Base-by-base conservation (phyloP, 306 rosid genomes). In the Acacia melanoxylon region DNA sequence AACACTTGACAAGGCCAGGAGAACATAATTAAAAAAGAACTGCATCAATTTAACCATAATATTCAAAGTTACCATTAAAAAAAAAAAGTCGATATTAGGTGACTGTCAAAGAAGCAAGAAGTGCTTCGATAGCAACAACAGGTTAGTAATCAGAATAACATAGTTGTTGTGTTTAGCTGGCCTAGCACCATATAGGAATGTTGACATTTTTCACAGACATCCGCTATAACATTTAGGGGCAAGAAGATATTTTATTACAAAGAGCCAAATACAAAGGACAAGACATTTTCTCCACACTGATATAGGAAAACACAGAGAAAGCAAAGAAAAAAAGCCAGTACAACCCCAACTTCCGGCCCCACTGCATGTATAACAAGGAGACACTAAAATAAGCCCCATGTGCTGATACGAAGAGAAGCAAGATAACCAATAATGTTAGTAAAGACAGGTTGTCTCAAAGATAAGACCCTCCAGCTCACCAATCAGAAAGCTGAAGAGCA, bases 1-100 rank as follows among this genome's bases (percentile, higher is more conserved):
- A 17, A 79, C 66, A 22, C 16, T 59, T 51, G 58, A 62, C 73
- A 66, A 65, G 40, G 25, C 76, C 40, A 79, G 17, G 68, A 74
- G 52, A 56, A 24, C 58, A 74, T 51, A 16, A 27, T 35, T 2
- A 59, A 9, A n/a, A 56, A 22, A 73, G 6, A 5, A 25, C 45
- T 35, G 42, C 76, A 65, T 52, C 25, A 71, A 41, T 67, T 49
- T 61, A 54, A 51, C 25, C 54, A 25, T 56, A 79, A 75, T 59
- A 37, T 58, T 27, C 68, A 3, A 68, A 19, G 44, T 35, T 27
- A 59, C 46, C 65, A 74, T n/a, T n/a, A n/a, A 5, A 24, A 67
- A 24, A 59, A 1, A 49, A 35, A 31, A 25, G 31, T 20, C 20
- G 17, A 62, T 16, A 56, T 61, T 4, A 76, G 31, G 77, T 45